Conservation (phyloP, 2,329 filamentous ascomycete genomes). For the Pestalotiopsis sp. region DNA sequence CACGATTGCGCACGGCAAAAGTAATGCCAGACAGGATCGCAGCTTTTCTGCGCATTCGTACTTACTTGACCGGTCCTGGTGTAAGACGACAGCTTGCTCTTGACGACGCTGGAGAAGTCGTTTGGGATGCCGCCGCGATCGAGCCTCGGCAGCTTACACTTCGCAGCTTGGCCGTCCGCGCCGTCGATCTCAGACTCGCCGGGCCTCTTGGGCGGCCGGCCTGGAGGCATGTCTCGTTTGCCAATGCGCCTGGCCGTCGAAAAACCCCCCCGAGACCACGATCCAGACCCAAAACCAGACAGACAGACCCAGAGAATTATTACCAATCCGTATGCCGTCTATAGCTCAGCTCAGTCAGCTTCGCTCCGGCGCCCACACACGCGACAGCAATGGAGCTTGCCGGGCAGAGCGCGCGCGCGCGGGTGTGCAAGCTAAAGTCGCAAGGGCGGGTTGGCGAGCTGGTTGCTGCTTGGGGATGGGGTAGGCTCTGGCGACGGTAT, state of each 20-base stretch:
- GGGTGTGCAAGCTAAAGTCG: neutral
- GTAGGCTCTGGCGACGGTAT: neutral
- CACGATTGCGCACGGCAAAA: neutral
- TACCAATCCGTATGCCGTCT: neutral
- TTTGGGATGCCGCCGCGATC: conserved; percentile 44
- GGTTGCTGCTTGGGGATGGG: neutral
- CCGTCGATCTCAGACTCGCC: conserved; percentile 38
- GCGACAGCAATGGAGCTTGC: neutral
- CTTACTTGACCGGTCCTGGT: conserved; percentile 68
- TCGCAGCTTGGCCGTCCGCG: conserved; percentile 38
- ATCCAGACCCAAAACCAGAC: neutral
- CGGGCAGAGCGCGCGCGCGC: neutral
- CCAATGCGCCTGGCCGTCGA: neutral
- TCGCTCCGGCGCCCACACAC: neutral
- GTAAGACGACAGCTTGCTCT: conserved; percentile 57
- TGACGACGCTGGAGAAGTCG: conserved; percentile 59
- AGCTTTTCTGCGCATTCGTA: neutral
- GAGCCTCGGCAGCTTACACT: conserved; percentile 52
- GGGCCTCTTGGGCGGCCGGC: conserved; percentile 46
- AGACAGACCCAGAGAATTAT: neutral
- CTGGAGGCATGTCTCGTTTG: conserved; percentile 38
- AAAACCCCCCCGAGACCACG: neutral
- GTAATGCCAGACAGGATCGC: neutral
- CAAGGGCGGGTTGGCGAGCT: neutral
- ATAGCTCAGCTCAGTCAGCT: neutral